Conservation (phyloP, 768 basidiomycete genomes). For the Gelatoporia subvermispora region DNA sequence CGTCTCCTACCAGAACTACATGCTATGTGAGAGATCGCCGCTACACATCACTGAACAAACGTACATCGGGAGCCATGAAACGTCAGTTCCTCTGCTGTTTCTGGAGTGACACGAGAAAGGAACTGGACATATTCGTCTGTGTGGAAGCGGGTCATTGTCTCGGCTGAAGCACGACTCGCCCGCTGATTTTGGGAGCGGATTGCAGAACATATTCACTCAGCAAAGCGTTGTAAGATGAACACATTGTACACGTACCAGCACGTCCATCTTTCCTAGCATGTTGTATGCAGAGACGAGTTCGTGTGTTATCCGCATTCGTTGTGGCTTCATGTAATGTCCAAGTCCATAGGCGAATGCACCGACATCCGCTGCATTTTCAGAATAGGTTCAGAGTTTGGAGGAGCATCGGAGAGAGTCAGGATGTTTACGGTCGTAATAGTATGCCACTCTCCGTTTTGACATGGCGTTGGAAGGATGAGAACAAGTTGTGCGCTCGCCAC, state of each 20-base stretch:
- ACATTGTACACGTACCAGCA: slow-evolving; percentile 66
- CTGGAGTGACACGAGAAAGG: slow-evolving; percentile 81
- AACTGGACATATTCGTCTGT: slow-evolving; percentile 98
- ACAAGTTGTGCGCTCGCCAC: slow-evolving; percentile 14
- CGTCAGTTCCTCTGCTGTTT: slow-evolving; percentile 83
- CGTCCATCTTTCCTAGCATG: slow-evolving; percentile 89
- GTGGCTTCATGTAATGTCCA: slow-evolving; percentile 94
- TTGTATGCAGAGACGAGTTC: slow-evolving; percentile 87
- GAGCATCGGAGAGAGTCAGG: background rate
- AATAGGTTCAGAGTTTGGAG: background rate
- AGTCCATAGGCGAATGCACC: slow-evolving; percentile 78
- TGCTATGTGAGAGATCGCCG: no score
- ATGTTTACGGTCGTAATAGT: slow-evolving; percentile 70
- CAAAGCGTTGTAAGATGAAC: background rate
- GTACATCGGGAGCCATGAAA: slow-evolving; percentile 81
- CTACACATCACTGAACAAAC: slow-evolving; percentile 20
- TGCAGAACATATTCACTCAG: background rate
- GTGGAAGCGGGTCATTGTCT: slow-evolving; percentile 85
- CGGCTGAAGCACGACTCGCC: slow-evolving; percentile 29
- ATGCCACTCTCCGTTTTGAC: slow-evolving; percentile 72
- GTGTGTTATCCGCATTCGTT: slow-evolving; percentile 91
- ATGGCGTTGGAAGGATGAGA: slow-evolving; percentile 26
- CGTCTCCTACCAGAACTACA: slow-evolving; percentile 59
- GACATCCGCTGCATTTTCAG: slow-evolving; percentile 54
- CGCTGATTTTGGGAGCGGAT: slow-evolving; percentile 17